Base-by-base conservation (phyloP, 345 rosid genomes). In the Aurinia saxatilis region DNA sequence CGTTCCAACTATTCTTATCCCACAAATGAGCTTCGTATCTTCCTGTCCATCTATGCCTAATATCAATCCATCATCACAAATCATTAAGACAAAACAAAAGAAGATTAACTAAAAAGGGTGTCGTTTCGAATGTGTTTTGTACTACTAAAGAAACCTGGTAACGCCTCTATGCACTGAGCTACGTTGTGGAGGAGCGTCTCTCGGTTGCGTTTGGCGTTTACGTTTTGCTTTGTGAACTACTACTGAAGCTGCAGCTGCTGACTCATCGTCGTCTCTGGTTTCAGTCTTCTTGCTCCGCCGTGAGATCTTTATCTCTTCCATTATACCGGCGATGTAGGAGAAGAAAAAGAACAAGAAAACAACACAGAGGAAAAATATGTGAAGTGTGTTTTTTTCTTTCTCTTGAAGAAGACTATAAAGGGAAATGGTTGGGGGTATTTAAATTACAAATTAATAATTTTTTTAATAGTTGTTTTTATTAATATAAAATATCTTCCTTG, bases 1-100 rank as follows among this genome's bases (percentile, higher is more conserved):
- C 93, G 62, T 86, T 88, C 93, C 96, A 88, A 75, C 91, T 78
- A 47, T 84, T 84, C 78, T 86, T 88, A 38, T 88, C 93, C 96
- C 93, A 82, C 65, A 88, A 63, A 75, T 88, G 93, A 50, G 93
- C 96, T 72, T 88, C 93, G 59, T 82, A 86, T 36, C 93, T 77
- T 17, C 96, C 93, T 0, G 93, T 88, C 93, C 96, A 86, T 63
- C 96, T 68, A 72, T 88, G 93, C 80, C 90, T 88, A 58, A 27
- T n/a, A n/a, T n/a, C n/a, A n/a, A n/a, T n/a, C n/a, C n/a, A n/a
- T n/a, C n/a, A n/a, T n/a, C n/a, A n/a, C n/a, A n/a, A n/a, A n/a
- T n/a, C n/a, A n/a, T n/a, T n/a, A n/a, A n/a, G n/a, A n/a, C n/a
- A n/a, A n/a, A n/a, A n/a, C n/a, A n/a, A n/a, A n/a, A n/a, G n/a